phyloP scores from a whole-genome alignment of 2,329 filamentous ascomycete species.

The Camillea tinctor region DNA sequence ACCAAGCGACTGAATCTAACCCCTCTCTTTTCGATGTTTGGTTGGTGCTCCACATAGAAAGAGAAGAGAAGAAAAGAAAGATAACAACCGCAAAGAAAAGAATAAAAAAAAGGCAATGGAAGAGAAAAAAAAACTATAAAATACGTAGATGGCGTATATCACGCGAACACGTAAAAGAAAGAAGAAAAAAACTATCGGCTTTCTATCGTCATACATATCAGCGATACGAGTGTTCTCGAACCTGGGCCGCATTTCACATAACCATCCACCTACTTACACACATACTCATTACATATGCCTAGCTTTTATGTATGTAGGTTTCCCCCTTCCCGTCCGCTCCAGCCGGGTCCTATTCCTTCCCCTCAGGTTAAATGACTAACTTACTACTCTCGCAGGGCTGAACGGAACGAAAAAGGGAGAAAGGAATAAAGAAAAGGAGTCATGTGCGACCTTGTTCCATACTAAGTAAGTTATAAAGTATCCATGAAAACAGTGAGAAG shows the following conservation, averaged over 20 bases:
- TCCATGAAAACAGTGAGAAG: no score
- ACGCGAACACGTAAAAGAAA: background rate
- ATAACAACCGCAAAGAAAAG: background rate
- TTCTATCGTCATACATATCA: background rate
- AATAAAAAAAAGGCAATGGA: background rate
- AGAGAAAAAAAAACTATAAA: background rate
- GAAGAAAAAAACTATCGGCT: background rate
- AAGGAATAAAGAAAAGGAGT: background rate
- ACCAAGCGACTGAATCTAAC: background rate
- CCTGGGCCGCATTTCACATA: background rate
- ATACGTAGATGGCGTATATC: no score
- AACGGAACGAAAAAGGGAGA: background rate
- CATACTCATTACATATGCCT: no score
- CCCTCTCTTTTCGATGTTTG: background rate
- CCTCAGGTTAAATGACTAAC: background rate
- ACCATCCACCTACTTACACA: no score
- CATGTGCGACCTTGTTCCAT: no score
- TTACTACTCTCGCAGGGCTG: background rate
- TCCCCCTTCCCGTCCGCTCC: background rate
- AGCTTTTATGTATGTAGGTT: background rate
- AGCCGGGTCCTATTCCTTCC: background rate
- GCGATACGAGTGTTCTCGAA: background rate
- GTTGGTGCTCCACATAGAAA: background rate
- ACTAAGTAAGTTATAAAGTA: no score
- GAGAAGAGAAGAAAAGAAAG: background rate